Conservation (phyloP, 176 grass and related monocot species). For the Oryza punctata region DNA sequence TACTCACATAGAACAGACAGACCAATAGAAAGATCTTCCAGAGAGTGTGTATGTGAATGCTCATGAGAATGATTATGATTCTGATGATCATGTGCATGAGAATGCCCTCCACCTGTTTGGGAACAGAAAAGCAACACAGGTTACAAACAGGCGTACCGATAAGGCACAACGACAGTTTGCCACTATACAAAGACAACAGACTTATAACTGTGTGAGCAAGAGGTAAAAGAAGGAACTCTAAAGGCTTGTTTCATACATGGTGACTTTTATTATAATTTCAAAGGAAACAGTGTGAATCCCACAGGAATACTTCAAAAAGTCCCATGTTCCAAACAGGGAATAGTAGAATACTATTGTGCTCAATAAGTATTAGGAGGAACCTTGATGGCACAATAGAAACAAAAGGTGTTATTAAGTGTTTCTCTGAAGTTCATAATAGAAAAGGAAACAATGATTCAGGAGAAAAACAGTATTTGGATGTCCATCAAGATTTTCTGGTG, state of each 20-base stretch:
- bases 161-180: background rate
- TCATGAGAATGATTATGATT: conserved; percentile 68
- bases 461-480: background rate
- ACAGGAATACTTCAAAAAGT: background rate
- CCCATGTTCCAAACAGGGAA: background rate
- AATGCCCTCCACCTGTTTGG: conserved; percentile 74
- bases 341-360: background rate
- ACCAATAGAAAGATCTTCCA: conserved; percentile 94
- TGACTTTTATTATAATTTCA: background rate
- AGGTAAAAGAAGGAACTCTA: background rate
- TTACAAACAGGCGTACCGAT: conserved; percentile 11
- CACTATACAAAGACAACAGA: background rate
- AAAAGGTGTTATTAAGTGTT: background rate
- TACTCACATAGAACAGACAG: conserved; percentile 94
- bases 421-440: background rate
- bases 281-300: background rate
- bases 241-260: background rate
- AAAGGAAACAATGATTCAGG: conserved; percentile 9
- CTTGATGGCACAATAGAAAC: conserved; percentile 19
- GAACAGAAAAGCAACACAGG: conserved; percentile 28
- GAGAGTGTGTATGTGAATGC: conserved; percentile 82
- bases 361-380: background rate
- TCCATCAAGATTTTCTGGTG: background rate
- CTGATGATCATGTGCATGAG: conserved; percentile 67
- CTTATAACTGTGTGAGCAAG: background rate